Evolutionary conservation across 805 yeast species (phyloP).

Genomic region (Candida ovalis): DNA sequence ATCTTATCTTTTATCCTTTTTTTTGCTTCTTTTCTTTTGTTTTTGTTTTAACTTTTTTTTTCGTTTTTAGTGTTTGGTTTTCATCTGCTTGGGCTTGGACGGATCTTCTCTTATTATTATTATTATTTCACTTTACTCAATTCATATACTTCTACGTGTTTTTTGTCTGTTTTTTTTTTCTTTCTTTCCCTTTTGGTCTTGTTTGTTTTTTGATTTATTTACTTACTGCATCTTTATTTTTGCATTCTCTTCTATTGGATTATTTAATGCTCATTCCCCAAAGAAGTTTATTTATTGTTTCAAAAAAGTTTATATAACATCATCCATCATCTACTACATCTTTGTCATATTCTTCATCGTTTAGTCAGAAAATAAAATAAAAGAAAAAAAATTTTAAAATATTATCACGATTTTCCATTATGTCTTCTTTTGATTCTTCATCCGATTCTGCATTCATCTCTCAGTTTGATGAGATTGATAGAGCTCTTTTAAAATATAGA

Average conservation of each 20-base stretch:
- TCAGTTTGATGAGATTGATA: slow-evolving; percentile 13
- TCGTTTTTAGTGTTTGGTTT: neutral
- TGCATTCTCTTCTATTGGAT: no score
- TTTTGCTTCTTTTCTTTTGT: neutral
- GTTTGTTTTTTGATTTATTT: no score
- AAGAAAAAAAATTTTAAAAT: neutral
- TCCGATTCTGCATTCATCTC: slow-evolving; percentile 7
- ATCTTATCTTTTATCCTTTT: neutral
- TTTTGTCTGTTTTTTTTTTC: neutral
- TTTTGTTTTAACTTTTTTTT: neutral
- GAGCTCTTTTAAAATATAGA: slow-evolving; percentile 3
- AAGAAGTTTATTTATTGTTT: no score
- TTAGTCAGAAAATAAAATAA: neutral
- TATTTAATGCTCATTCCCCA: no score
- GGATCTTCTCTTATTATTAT: neutral
- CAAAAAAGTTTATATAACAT: no score
- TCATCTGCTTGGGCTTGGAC: neutral
- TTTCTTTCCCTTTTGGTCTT: no score
- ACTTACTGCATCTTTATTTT: no score
- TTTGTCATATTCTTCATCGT: no score
- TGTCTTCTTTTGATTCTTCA: slow-evolving; percentile 1
- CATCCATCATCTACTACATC: no score
- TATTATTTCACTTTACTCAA: no score
- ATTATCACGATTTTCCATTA: neutral
- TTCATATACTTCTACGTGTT: no score